Evolutionary conservation across 345 rosid species (phyloP).

Genomic region (Cardiospermum halicacabum): DNA sequence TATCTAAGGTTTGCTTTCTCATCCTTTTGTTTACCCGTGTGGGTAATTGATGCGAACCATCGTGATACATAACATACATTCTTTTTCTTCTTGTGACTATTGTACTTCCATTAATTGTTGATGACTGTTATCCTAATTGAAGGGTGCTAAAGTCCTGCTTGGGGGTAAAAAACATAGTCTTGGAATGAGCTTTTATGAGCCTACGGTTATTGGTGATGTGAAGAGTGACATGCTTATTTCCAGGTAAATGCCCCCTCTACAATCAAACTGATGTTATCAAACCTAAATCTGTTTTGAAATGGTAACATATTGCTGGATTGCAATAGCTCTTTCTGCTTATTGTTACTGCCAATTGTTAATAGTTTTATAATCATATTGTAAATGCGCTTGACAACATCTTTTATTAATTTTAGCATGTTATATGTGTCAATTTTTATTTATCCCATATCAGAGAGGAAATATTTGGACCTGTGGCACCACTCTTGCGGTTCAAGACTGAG

Average conservation of each 20-base stretch:
- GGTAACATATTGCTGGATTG: background rate
- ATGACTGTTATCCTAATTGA: constrained; percentile 17
- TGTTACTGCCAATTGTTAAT: background rate
- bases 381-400: background rate
- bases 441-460: constrained; percentile 68
- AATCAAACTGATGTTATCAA: background rate
- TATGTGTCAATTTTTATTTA: background rate
- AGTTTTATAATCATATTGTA: background rate
- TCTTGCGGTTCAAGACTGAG: constrained; percentile 76
- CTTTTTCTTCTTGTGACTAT: background rate
- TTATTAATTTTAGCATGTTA: constrained; percentile 1
- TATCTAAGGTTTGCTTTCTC: constrained; percentile 61
- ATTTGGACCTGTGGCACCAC: constrained; percentile 96
- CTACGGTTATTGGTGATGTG: constrained; percentile 74
- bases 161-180: constrained; percentile 94
- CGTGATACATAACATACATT: background rate
- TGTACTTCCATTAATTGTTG: constrained; percentile 4
- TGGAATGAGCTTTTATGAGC: constrained; percentile 94
- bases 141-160: constrained; percentile 91
- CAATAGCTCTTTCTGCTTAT: background rate
- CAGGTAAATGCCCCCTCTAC: constrained; percentile 39
- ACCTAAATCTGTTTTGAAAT: background rate
- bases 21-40: background rate
- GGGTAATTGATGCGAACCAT: background rate
- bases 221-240: constrained; percentile 62